A percentile compares a stretch with the other conserved stretches of the same genome.
Conservation (phyloP, 1,284 basidiomycete species). For the Cryptococcus sp. region DNA sequence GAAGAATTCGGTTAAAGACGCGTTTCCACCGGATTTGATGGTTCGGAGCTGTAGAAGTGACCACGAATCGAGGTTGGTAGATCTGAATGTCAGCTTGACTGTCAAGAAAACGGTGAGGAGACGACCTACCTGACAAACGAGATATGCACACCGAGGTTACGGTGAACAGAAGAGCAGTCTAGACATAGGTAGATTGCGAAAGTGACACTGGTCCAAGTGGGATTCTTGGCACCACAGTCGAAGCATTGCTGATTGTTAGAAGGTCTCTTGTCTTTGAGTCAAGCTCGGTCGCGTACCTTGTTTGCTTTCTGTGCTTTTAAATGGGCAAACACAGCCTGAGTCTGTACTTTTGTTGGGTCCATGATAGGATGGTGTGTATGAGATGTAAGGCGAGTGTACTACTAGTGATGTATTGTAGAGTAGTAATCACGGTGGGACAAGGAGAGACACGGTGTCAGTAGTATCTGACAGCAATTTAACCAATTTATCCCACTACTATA, state of each 20-base stretch:
- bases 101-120: neutral
- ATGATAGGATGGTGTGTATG: conserved; percentile 12
- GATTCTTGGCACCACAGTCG: conserved; percentile 94
- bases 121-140: conserved; percentile 82
- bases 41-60: conserved; percentile 82
- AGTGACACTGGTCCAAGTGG: conserved; percentile 95
- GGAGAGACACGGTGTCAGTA: no score
- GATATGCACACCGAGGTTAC: conserved; percentile 98
- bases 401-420: no score
- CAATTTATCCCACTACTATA: no score
- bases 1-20: conserved; percentile 84
- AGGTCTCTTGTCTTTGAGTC: no score
- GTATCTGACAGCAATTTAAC: no score
- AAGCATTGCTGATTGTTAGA: conserved; percentile 72
- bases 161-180: conserved; percentile 91
- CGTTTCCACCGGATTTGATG: conserved; percentile 96
- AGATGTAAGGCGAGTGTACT: no score
- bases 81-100: conserved; percentile 54
- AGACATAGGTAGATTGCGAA: conserved; percentile 97
- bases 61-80: conserved; percentile 96
- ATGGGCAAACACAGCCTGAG: conserved; percentile 45
- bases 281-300: conserved; percentile 58
- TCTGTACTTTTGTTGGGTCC: conserved; percentile 50
- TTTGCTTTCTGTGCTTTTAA: conserved; percentile 80
- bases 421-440: no score